Percentiles rank a stretch among this genome's conserved stretches.
These are phyloP conservation scores for Chrysoporthe austroafricana DNA, from an alignment of 2,329 filamentous ascomycete species.

Conservation along the genomic window DNA sequence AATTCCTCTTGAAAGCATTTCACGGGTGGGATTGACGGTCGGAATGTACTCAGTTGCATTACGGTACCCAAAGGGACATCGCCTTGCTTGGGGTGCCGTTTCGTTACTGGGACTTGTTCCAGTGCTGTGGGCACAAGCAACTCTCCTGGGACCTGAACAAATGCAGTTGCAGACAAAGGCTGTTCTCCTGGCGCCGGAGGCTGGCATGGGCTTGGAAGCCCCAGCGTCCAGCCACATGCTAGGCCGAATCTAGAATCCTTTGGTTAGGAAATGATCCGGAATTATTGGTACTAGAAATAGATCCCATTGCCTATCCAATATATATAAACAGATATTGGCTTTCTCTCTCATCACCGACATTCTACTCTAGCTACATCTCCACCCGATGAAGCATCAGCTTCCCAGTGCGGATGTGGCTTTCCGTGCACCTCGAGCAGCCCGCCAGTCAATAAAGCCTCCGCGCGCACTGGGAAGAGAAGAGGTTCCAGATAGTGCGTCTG, in stretches of 20 bases:
- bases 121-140: background rate
- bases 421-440: background rate
- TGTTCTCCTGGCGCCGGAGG: background rate
- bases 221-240: background rate
- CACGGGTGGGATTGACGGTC: background rate
- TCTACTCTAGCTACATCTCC: background rate
- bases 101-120: background rate
- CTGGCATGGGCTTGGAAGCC: background rate
- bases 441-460: background rate
- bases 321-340: background rate
- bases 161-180: background rate
- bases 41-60: background rate
- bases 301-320: background rate
- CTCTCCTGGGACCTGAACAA: background rate
- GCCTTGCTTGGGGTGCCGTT: background rate
- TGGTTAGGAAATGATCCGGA: background rate
- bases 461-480: background rate
- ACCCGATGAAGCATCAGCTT: background rate
- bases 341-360: too few species aligned
- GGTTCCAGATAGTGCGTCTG: background rate
- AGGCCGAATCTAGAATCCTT: background rate
- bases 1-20: background rate
- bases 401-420: constrained; percentile 1
- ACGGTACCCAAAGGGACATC: background rate
- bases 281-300: background rate